Evolutionary conservation across 768 basidiomycete genomes (phyloP), one percentile per base, ranked within the genome.

Genomic region (Hericium coralloides): DNA sequence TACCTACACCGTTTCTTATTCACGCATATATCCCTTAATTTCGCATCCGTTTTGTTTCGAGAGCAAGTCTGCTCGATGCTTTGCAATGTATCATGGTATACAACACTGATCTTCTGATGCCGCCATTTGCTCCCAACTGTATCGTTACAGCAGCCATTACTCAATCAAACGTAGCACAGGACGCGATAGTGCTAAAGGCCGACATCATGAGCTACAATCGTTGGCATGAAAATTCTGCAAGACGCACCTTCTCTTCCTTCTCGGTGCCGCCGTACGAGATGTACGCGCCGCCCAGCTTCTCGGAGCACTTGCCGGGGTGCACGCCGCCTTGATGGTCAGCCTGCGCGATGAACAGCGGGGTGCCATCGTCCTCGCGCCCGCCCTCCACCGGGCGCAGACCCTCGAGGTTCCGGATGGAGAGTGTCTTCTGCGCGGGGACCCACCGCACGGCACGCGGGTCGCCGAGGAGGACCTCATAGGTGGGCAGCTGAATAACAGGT

Each of bases 381-480:
- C 83, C 88, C 58, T 88, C 84, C 38, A 90, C 83, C 0, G 84
- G 85, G 4, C 59, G 68, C 49, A 69, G 69, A 49, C 77, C 71
- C 17, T 50, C 15, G 36, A 87, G 76, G 38, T 62, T 55, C 1
- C 64, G 48, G 37, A 80, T 56, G 53, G 81, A 73, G 57, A 87
- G 59, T 6, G 65, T 67, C 25, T 83, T 84, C 37, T 69, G 68
- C 51, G 68, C 61, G 51, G 73, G 59, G 0, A 85, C 81, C 87
- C 87, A 90, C 51, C 62, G 73, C 54, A 90, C 67, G 23, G 74
- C 83, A 3, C 66, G 68, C 60, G 73, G 70, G 64, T 89, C 73
- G 1, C 84, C 87, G 17, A 88, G 71, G n/a, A 90, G 82, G 49
- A 89, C 76, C 64, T 90, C 87, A 62, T 81, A 89, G 37, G 73